Conservation (phyloP, 225 moss, liverwort and hornwort species). For the Straminergon stramineum region DNA sequence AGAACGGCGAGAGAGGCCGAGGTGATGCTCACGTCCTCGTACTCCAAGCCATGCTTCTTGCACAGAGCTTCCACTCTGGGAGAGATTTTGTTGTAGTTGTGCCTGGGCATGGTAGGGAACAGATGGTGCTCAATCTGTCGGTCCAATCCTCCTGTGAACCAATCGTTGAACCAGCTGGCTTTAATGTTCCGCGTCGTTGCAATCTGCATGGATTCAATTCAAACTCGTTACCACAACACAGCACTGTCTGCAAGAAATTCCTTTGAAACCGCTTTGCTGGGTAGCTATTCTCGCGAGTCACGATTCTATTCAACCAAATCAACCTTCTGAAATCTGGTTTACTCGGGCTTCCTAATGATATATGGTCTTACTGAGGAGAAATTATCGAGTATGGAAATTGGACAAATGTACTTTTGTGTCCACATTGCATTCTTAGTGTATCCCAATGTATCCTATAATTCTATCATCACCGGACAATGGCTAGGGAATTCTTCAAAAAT, state of each 20-base stretch:
- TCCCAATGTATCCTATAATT: not conserved
- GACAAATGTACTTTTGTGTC: not conserved
- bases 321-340: not conserved
- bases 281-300: not conserved
- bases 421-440: not conserved
- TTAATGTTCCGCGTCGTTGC: conserved; percentile 63
- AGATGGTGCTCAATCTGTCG: conserved; percentile 89
- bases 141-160: conserved; percentile 89
- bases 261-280: not conserved
- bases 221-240: not conserved
- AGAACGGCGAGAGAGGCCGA: conserved; percentile 43
- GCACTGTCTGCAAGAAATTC: not conserved
- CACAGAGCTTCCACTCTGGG: conserved; percentile 58
- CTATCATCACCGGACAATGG: not conserved
- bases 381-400: not conserved
- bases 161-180: conserved; percentile 71
- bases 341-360: not conserved
- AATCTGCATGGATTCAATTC: conserved; percentile 2
- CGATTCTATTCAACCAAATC: not conserved
- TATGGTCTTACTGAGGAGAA: not conserved
- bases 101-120: conserved; percentile 75
- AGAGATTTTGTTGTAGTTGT: conserved; percentile 61
- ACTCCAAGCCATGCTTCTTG: conserved; percentile 55
- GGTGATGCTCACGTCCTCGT: conserved; percentile 63
- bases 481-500: not conserved